Evolutionary conservation across 176 grass and related monocot genomes (phyloP), one percentile per base, ranked within the genome.

Genomic region (Dendrocalamus sinicus): DNA sequence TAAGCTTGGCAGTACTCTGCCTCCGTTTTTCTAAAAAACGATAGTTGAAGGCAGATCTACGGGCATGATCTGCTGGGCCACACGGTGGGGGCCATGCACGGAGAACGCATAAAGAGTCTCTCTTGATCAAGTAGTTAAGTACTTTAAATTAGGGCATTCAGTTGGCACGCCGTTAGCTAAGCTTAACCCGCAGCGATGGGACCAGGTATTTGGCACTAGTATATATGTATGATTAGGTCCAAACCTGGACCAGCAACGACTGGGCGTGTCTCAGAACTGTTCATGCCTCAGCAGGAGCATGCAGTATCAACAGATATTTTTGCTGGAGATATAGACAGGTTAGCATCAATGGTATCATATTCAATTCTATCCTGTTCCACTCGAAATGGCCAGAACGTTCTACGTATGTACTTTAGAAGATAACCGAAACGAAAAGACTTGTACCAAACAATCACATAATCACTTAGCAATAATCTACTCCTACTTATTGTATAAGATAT

Each of bases 41-140:
- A 19, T 45, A 28, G 32, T 59, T 72, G 52, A 62, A 40, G 44
- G 43, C 58, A 37, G 55, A 84, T 84, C 58, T 37, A 75, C 14
- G 43, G 26, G 28, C 43, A n/a, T 40, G 22, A 67, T 76, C 11
- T 1, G 44, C 13, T 9, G 23, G 81, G 40, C 32, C 26, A 65
- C 26, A 52, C 16, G 0, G 11, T 6, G 53, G 20, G 61, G 12
- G 2, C 26, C 62, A 15, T 5, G 48, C 62, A 23, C 58, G 9
- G 10, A 5, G 58, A 12, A 24, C 7, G 24, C 77, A 50, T 35
- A 67, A 8, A n/a, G 10, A 66, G 22, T 9, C 13, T 5, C 43
- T 15, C 72, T 76, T 76, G 46, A 76, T 72, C 60, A n/a, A n/a
- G 20, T 12, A 35, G 64, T 41, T 65, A 35, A 32, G 28, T 28